These are phyloP conservation scores for Auriscalpium microsporum DNA, from an alignment of 768 basidiomycete species.

Conservation along the genomic window DNA sequence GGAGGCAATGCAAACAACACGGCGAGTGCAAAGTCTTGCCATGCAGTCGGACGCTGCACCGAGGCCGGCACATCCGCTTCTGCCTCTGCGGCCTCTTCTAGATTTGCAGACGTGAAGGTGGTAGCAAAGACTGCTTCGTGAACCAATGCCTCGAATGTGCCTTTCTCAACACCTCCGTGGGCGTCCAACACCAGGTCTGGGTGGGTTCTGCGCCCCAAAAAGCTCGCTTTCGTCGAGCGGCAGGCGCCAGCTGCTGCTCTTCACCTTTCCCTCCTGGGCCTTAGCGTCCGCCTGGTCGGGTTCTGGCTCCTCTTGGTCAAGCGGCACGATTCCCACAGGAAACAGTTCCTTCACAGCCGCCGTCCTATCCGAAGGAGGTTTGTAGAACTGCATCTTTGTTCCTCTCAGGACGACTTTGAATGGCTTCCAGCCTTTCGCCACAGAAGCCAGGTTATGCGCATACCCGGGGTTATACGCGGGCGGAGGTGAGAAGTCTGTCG, in stretches of 20 bases:
- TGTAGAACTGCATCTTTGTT: constrained; percentile 80
- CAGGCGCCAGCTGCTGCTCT: constrained; percentile 26
- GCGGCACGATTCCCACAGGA: constrained; percentile 52
- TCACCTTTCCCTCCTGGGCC: constrained; percentile 23
- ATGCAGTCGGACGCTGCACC: constrained; percentile 20
- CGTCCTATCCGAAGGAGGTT: constrained; percentile 63
- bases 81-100: constrained; percentile 7
- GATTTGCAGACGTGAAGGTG: constrained; percentile 32
- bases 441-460: constrained; percentile 15
- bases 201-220: constrained; percentile 73
- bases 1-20: constrained; percentile 54
- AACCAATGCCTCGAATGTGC: constrained; percentile 68
- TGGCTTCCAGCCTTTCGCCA: constrained; percentile 73
- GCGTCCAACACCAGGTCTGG: constrained; percentile 48
- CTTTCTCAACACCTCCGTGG: constrained; percentile 43
- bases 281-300: constrained; percentile 18
- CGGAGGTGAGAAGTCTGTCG: constrained; percentile 41
- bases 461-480: constrained; percentile 24
- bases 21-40: constrained; percentile 58
- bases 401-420: constrained; percentile 81
- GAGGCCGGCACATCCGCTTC: constrained; percentile 6
- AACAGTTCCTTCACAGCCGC: constrained; percentile 67
- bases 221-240: constrained; percentile 48
- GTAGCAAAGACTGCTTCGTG: constrained; percentile 81
- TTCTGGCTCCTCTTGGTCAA: constrained; percentile 42